Base-by-base conservation (phyloP, 345 rosid species). In the Raphanus raphanistrum region DNA sequence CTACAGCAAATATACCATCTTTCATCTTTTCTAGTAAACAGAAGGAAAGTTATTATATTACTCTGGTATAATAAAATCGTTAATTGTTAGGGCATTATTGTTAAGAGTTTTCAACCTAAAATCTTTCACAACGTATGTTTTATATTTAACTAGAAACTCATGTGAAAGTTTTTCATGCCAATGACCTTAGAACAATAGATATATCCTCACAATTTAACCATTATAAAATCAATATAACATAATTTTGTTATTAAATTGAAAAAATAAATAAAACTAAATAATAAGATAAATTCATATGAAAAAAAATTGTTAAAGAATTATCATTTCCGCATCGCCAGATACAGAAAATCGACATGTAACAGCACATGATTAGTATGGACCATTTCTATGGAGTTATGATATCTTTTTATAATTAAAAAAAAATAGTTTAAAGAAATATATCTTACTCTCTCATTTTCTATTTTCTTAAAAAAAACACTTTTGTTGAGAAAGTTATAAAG, bases 1-100 rank as follows among this genome's bases (percentile, higher is more conserved):
- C 90, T 87, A 73, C 27, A 9, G 7, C 69, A 35, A 71, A 13
- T n/a, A 31, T 58, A 17, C 11, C 17, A 4, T 27, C 31, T 4
- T 59, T 45, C 6, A 8, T 41, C 9, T 25, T 17, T 54, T 54
- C 27, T 8, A 54, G 26, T 2, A n/a, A 16, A 5, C 1, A 27
- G 8, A 52, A 54, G 0, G 36, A 58, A 15, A 28, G 32, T n/a
- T 11, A 8, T 29, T 16, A 8, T 9, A 32, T 21, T 3, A 5
- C 38, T n/a, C 1, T 33, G 6, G 3, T 4, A 55, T 9, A 35
- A 55, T 16, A 35, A 62, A 50, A 6, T 48, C 50, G 57, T 6
- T 59, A 77, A 15, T 15, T 26, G 57, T 10, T 15, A 25, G 50
- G 45, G 45, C 4, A 9, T 38, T 38, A 38, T 10, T 38, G 4